phyloP scores from a whole-genome alignment of 202 grass and related monocot species.

The Saccharum hybrid region DNA sequence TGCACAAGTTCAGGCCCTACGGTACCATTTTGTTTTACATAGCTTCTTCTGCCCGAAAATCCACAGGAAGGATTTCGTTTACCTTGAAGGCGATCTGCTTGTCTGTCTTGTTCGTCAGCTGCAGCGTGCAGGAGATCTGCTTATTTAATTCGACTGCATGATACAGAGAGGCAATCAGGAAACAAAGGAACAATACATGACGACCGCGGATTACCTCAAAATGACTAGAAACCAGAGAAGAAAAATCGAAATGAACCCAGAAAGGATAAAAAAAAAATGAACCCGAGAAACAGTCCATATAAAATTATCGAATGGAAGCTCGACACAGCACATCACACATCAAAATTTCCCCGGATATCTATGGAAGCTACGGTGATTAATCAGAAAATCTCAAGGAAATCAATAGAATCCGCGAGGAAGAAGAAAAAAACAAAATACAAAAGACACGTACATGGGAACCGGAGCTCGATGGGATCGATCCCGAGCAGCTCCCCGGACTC shows the following conservation, averaged over 20 bases:
- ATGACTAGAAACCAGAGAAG: background rate
- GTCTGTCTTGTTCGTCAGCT: constrained; percentile 79
- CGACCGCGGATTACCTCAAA: background rate
- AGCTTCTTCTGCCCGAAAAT: background rate
- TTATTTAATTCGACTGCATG: constrained; percentile 78
- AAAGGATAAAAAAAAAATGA: background rate
- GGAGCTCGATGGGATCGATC: constrained; percentile 79
- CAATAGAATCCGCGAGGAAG: background rate
- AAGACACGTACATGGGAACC: constrained; percentile 70
- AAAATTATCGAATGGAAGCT: background rate
- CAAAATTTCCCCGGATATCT: constrained; percentile 1
- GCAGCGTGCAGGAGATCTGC: constrained; percentile 86
- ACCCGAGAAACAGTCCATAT: background rate
- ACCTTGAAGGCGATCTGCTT: constrained; percentile 82
- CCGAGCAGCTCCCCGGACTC: constrained; percentile 64
- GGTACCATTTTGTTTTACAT: background rate
- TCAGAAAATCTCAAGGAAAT: background rate
- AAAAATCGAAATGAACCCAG: background rate
- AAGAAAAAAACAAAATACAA: background rate
- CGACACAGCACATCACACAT: background rate
- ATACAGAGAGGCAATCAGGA: constrained; percentile 12
- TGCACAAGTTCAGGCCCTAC: background rate
- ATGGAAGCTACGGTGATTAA: background rate
- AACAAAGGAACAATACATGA: constrained; percentile 19
- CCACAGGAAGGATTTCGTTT: background rate